These are phyloP conservation scores for Globomyces pollinis-pini DNA, from an alignment of 192 early-diverging fungal species.

Conservation along the genomic window DNA sequence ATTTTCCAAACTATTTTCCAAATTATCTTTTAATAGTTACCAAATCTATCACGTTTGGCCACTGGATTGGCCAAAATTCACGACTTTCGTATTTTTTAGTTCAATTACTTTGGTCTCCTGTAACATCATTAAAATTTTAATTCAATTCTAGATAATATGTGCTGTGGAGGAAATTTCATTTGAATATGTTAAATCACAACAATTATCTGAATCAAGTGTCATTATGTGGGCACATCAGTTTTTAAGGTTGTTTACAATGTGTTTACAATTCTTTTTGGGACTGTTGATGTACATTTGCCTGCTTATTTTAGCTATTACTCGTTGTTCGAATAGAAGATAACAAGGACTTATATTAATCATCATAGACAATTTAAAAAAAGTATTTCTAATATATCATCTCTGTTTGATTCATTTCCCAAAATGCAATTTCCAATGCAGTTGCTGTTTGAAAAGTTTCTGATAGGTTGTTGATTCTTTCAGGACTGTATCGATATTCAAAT, in stretches of 20 bases:
- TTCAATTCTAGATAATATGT: background rate
- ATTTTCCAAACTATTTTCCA: too few species aligned
- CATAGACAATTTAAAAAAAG: too few species aligned
- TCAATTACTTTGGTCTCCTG: conserved; percentile 8
- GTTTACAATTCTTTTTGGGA: conserved; percentile 7
- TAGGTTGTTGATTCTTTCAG: conserved; percentile 48
- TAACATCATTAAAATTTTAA: too few species aligned
- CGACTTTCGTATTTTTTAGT: background rate
- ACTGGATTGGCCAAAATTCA: background rate
- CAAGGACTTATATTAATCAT: too few species aligned
- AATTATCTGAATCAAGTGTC: background rate
- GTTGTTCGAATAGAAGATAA: too few species aligned
- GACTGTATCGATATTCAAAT: background rate
- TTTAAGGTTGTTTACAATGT: background rate
- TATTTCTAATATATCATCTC: too few species aligned
- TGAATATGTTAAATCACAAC: background rate
- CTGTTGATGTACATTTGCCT: conserved; percentile 3
- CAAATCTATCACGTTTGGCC: too few species aligned
- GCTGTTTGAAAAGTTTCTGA: conserved; percentile 63
- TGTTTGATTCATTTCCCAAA: conserved; percentile 75
- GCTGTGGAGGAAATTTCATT: conserved; percentile 9
- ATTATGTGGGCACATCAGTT: background rate
- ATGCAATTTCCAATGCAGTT: conserved; percentile 61
- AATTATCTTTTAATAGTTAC: too few species aligned
- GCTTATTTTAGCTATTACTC: too few species aligned